phyloP scores from a whole-genome alignment of 2,329 filamentous ascomycete species.

The Diplodia sapinea region DNA sequence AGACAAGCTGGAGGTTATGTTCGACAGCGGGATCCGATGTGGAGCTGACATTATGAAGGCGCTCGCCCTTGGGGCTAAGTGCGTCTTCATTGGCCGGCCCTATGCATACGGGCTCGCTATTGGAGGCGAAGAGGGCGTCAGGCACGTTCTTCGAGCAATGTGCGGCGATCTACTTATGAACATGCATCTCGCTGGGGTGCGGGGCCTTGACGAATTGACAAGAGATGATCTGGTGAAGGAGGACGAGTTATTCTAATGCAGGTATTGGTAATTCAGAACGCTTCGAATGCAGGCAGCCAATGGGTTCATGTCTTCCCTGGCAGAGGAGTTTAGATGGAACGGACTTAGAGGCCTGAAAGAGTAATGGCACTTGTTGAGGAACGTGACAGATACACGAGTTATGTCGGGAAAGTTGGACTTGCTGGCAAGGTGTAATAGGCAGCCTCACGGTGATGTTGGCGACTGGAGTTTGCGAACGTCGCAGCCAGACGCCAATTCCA shows the following conservation, averaged over 20 bases:
- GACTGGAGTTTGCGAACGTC: neutral
- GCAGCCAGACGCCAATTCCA: neutral
- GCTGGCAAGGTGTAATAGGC: no score
- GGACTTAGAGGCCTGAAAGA: neutral
- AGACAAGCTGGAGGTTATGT: slow-evolving; percentile 62
- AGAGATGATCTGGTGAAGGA: slow-evolving; percentile 37
- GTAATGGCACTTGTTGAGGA: neutral
- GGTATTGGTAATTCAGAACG: neutral
- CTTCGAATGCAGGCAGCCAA: neutral
- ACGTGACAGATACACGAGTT: neutral
- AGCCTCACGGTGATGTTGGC: neutral
- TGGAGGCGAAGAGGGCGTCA: slow-evolving; percentile 46
- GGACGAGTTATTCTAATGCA: slow-evolving; percentile 36
- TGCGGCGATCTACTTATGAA: slow-evolving; percentile 37
- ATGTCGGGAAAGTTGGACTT: no score
- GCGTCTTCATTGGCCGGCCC: slow-evolving; percentile 55
- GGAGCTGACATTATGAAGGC: slow-evolving; percentile 66
- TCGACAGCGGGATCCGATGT: slow-evolving; percentile 65
- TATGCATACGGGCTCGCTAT: slow-evolving; percentile 42
- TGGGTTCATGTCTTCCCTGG: neutral
- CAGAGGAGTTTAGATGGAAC: neutral
- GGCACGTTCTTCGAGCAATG: slow-evolving; percentile 42
- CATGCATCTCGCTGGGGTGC: slow-evolving; percentile 39
- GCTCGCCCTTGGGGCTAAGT: slow-evolving; percentile 58
- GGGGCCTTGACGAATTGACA: slow-evolving; percentile 35